Conservation (phyloP, 306 rosid species). For the Trifolium dubium region DNA sequence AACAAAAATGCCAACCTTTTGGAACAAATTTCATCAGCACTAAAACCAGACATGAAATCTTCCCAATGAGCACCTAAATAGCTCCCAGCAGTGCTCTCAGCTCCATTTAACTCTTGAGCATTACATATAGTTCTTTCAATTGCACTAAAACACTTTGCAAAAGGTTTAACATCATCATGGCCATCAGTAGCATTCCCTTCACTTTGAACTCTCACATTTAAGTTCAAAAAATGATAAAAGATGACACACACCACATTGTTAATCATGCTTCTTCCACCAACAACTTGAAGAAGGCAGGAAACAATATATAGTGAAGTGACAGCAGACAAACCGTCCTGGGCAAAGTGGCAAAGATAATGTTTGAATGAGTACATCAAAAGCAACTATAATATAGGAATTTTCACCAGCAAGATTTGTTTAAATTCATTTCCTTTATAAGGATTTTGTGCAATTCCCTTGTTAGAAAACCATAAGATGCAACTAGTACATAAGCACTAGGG, state of each 20-base stretch:
- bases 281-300: slow-evolving; percentile 77
- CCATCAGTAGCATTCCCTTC: slow-evolving; percentile 45
- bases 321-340: slow-evolving; percentile 67
- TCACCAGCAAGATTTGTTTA: slow-evolving; percentile 20
- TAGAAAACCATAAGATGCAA: slow-evolving; percentile 18
- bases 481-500: slow-evolving; percentile 5
- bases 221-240: slow-evolving; percentile 51
- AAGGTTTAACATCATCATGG: slow-evolving; percentile 39
- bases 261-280: slow-evolving; percentile 63
- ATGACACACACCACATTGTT: slow-evolving; percentile 64
- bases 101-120: slow-evolving; percentile 50
- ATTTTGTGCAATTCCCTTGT: slow-evolving; percentile 2
- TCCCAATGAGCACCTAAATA: slow-evolving; percentile 40
- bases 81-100: slow-evolving; percentile 39
- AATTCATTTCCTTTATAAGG: slow-evolving; percentile 29
- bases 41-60: slow-evolving; percentile 43
- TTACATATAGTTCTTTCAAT: slow-evolving; percentile 44
- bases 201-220: slow-evolving; percentile 41
- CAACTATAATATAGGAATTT: slow-evolving; percentile 33
- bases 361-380: slow-evolving; percentile 39
- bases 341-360: slow-evolving; percentile 36
- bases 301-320: slow-evolving; percentile 62
- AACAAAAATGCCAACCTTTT: slow-evolving; percentile 55
- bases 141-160: slow-evolving; percentile 50
- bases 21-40: slow-evolving; percentile 36